Evolutionary conservation across 2,329 filamentous ascomycete species (phyloP).

Genomic region (Zymoseptoria brevis): DNA sequence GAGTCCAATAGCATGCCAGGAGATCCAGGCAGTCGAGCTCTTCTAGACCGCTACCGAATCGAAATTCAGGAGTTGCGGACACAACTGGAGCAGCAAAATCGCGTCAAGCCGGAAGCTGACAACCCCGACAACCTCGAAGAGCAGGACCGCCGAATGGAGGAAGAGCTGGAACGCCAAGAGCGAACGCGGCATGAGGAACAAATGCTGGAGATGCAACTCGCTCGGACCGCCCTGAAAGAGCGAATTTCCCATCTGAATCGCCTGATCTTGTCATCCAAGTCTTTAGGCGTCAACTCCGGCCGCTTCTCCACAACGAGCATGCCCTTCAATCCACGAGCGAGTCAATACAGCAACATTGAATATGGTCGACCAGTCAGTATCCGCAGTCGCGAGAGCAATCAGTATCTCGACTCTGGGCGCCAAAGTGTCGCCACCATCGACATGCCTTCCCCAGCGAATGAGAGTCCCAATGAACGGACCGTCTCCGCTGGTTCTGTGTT

Average conservation of each 20-base stretch:
- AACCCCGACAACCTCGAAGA: conserved; percentile 50
- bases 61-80: conserved; percentile 77
- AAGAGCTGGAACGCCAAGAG: conserved; percentile 68
- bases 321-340: conserved; percentile 33
- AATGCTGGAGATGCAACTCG: conserved; percentile 96
- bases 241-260: conserved; percentile 95
- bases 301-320: conserved; percentile 45
- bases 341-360: conserved; percentile 28
- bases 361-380: conserved; percentile 27
- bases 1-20: conserved; percentile 71
- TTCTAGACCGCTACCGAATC: conserved; percentile 87
- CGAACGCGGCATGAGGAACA: conserved; percentile 76
- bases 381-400: conserved; percentile 22
- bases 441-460: conserved; percentile 10
- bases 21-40: conserved; percentile 75
- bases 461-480: conserved; percentile 20
- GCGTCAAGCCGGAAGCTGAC: conserved; percentile 42
- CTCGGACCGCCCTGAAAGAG: conserved; percentile 90
- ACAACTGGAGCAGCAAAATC: conserved; percentile 77
- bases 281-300: conserved; percentile 82
- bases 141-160: conserved; percentile 58
- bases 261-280: conserved; percentile 90
- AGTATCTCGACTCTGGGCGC: conserved; percentile 7
- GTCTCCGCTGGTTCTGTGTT: conserved; percentile 27
- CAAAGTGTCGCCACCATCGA: conserved; percentile 30